Percentiles rank a stretch among this genome's conserved stretches.
These are phyloP conservation scores for Mortierella alpina DNA, from an alignment of 192 early-diverging fungal species.

Conservation along the genomic window DNA sequence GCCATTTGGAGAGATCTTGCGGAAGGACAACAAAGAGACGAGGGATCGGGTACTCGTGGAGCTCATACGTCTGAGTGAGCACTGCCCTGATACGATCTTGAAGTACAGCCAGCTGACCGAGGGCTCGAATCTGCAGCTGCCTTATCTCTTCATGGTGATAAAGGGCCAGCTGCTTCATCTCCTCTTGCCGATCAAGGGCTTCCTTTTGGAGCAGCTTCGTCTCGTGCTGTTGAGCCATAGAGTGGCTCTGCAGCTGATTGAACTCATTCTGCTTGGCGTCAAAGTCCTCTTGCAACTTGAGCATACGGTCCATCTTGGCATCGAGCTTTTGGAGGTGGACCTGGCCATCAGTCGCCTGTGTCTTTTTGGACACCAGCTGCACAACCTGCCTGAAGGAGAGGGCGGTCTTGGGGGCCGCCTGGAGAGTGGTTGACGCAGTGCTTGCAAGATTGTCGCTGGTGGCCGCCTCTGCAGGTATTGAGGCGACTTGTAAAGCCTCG, in stretches of 20 bases:
- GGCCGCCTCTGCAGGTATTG: neutral
- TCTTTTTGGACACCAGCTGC: neutral
- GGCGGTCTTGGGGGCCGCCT: conserved; percentile 2
- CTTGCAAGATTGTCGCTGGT: neutral
- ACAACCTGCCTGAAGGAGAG: conserved; percentile 5
- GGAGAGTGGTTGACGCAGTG: neutral
- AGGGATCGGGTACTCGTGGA: conserved; percentile 21
- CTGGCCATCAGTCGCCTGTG: neutral
- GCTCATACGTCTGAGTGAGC: conserved; percentile 8
- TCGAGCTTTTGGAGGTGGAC: neutral
- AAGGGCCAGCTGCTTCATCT: conserved; percentile 7
- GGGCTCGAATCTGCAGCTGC: conserved; percentile 2
- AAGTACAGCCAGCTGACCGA: conserved; percentile 5
- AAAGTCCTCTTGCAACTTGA: conserved; percentile 4
- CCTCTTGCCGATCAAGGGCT: neutral
- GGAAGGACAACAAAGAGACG: conserved; percentile 16
- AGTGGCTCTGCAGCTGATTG: neutral
- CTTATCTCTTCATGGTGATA: conserved; percentile 16
- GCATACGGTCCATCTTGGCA: neutral
- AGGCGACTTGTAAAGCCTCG: neutral
- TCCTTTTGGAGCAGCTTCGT: neutral
- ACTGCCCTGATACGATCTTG: neutral
- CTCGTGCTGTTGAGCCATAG: neutral
- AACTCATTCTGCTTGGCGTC: conserved; percentile 6
- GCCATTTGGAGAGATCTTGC: conserved; percentile 4